These are phyloP conservation scores for Fusarium protoensiforme DNA, from an alignment of 2,329 filamentous ascomycete species.

Conservation along the genomic window DNA sequence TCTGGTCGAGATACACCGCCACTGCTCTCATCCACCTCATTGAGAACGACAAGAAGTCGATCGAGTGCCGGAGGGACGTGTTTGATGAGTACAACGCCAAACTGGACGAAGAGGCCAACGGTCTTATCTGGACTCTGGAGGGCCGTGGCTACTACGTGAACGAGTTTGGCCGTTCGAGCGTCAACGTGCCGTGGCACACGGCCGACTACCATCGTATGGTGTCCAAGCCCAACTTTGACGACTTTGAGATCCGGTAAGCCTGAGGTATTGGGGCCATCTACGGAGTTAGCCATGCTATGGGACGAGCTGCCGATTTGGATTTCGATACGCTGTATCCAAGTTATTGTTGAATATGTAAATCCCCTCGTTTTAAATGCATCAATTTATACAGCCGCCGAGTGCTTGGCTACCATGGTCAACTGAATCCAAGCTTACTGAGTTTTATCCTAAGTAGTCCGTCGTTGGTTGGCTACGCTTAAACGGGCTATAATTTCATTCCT, in stretches of 20 bases:
- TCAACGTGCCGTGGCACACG: conserved; percentile 11
- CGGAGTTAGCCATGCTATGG: too few relatives aligned
- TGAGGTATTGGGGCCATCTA: too few relatives aligned
- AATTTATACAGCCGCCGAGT: too few relatives aligned
- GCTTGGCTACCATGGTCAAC: too few relatives aligned
- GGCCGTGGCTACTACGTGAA: conserved; percentile 14
- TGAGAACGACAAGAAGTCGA: conserved; percentile 11
- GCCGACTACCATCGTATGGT: conserved; percentile 18
- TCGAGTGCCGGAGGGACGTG: conserved; percentile 1
- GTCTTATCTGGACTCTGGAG: conserved; percentile 10
- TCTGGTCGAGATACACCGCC: conserved; percentile 10
- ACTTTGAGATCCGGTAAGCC: conserved; percentile 12
- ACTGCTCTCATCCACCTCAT: not conserved
- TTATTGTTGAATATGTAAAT: too few relatives aligned
- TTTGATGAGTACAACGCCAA: conserved; percentile 10
- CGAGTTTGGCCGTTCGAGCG: conserved; percentile 6
- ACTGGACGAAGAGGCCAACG: not conserved
- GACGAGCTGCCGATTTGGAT: too few relatives aligned
- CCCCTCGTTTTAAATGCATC: too few relatives aligned
- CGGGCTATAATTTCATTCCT: too few relatives aligned
- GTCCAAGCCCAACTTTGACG: conserved; percentile 3
- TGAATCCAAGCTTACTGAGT: too few relatives aligned
- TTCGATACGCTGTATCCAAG: too few relatives aligned
- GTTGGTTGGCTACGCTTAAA: too few relatives aligned
- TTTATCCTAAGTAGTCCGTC: too few relatives aligned